Evolutionary conservation across 345 rosid genomes (phyloP), one percentile per base, ranked within the genome.

Genomic region (Passiflora organensis): DNA sequence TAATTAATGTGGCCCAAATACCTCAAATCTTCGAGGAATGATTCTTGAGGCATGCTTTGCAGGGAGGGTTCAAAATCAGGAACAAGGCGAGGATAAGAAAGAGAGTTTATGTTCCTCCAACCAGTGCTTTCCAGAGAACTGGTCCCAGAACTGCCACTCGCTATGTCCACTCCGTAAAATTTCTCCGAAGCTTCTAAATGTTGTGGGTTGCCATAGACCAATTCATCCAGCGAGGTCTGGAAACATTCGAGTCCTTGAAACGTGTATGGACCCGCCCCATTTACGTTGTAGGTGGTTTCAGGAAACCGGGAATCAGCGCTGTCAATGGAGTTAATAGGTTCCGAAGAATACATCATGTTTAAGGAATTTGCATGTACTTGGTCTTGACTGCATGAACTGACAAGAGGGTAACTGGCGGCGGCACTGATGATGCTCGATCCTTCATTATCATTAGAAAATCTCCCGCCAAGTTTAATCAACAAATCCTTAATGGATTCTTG

Each of bases 51-150:
- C 46, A 65, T 20, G 58, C 58, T 60, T 55, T 63, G 78, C 43
- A 61, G 61, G 65, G 70, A 68, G 58, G 45, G 55, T 57, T 63
- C 71, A 56, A 53, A 65, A 11, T 58, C 70, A 42, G 72, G 53
- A 49, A 53, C 51, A 49, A 67, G 60, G 32, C 59, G 73, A 14
- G 86, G 73, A 75, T 72, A 78, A 45, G 56, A 68, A 51, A 80
- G 62, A 53, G 81, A 65, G 45, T 71, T 73, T 13, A 69, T 72
- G 52, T 85, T 81, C 36, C 73, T 81, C 86, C 86, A 85, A 42
- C 74, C 76, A 44, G 56, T 71, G 48, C 83, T 82, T 71, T 80
- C 89, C 0, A 54, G 78, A 1, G 89, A 80, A 69, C 75, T 75
- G 58, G 64, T 71, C 32, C 77, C 79, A 0, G 74, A n/a, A n/a